Percentiles rank a stretch among this genome's conserved stretches.
phyloP scores from a whole-genome alignment of 345 rosid species.

The Hevea brasiliensis region DNA sequence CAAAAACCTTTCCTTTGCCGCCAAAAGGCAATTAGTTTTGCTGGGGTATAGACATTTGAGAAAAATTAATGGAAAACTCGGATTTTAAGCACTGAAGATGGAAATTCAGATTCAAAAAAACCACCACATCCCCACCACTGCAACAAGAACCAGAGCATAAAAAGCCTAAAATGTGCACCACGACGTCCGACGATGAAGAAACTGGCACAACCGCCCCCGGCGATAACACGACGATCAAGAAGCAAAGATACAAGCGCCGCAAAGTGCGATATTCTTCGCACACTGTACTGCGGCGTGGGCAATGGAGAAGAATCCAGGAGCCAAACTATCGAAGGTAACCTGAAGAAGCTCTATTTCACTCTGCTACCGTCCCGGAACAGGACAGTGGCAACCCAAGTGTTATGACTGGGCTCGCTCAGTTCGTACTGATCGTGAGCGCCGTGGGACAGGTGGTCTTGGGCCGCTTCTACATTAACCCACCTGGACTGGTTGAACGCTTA shows the following conservation, averaged over 20 bases:
- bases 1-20: background rate
- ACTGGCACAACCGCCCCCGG: conserved; percentile 17
- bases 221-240: conserved; percentile 26
- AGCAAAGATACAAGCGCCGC: conserved; percentile 71
- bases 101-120: conserved; percentile 7
- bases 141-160: conserved; percentile 60
- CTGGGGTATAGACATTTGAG: conserved; percentile 13
- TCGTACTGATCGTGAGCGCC: conserved; percentile 87
- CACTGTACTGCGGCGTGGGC: conserved; percentile 77
- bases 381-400: conserved; percentile 60
- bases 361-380: conserved; percentile 80
- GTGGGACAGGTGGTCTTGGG: conserved; percentile 97
- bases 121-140: conserved; percentile 26
- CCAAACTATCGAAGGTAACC: conserved; percentile 96
- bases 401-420: conserved; percentile 94
- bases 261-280: conserved; percentile 89
- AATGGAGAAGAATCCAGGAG: conserved; percentile 98
- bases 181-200: conserved; percentile 42
- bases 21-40: conserved; percentile 24
- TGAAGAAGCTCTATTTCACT: conserved; percentile 86
- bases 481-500: conserved; percentile 75
- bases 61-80: conserved; percentile 16
- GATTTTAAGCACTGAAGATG: conserved; percentile 3
- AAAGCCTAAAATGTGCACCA: conserved; percentile 57
- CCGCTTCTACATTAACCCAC: conserved; percentile 83